Evolutionary conservation across 1,284 basidiomycete species (phyloP).

Genomic region (Ganoderma resinaceum): DNA sequence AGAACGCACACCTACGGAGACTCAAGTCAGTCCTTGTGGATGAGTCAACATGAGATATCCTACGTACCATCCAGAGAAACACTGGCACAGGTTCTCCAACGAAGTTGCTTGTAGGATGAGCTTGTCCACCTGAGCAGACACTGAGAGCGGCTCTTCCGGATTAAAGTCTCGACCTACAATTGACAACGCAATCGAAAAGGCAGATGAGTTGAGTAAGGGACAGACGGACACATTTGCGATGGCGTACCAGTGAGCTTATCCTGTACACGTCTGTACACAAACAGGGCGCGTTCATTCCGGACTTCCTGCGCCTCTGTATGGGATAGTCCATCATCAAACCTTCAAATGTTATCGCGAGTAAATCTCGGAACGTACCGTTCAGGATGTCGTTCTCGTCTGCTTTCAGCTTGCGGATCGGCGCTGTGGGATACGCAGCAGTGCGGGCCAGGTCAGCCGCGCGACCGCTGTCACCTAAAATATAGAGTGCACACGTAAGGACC

Average conservation of each 20-base stretch:
- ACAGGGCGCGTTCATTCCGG: constrained; percentile 88
- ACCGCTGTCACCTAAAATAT: constrained; percentile 52
- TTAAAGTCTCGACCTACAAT: constrained; percentile 84
- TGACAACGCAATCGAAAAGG: constrained; percentile 2
- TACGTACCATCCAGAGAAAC: constrained; percentile 92
- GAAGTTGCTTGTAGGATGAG: constrained; percentile 92
- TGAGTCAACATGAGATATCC: neutral
- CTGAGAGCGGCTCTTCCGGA: constrained; percentile 75
- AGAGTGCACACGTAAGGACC: constrained; percentile 21
- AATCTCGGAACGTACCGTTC: constrained; percentile 57
- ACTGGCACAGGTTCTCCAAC: constrained; percentile 93
- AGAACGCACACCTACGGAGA: constrained; percentile 48
- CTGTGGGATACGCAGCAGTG: constrained; percentile 77
- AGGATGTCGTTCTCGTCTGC: constrained; percentile 87
- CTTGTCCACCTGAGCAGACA: constrained; percentile 87
- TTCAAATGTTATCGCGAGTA: constrained; percentile 9
- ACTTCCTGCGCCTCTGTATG: constrained; percentile 78
- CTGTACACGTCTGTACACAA: constrained; percentile 93
- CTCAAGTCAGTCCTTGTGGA: constrained; percentile 1
- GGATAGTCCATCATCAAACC: constrained; percentile 15
- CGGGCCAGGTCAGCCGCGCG: constrained; percentile 69
- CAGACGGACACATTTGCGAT: constrained; percentile 4
- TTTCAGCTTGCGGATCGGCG: constrained; percentile 74
- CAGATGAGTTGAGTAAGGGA: neutral
- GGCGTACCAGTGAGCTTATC: constrained; percentile 87